Evolutionary conservation across 1,284 basidiomycete species (phyloP), one percentile per base, ranked within the genome.

Genomic region (Exobasidium rhododendri): DNA sequence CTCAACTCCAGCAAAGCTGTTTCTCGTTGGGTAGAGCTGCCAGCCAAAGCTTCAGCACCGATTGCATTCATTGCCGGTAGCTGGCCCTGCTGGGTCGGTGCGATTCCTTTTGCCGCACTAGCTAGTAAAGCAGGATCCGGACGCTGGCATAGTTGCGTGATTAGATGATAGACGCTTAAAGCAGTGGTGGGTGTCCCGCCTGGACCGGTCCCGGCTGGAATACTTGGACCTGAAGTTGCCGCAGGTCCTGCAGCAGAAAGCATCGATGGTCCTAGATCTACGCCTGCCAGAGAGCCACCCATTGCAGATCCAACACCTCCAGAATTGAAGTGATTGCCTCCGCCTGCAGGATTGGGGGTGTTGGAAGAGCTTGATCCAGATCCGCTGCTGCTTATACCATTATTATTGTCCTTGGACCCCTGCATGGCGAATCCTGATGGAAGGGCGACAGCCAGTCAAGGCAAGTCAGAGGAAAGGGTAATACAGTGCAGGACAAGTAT

Each of bases 1-100:
- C 92, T 96, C 71, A 99, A 84, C 83, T 99, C 96, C 55, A 98
- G 84, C 59, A 79, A 64, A 17, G 77, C 77, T 56, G 76, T 66
- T 56, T 79, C 77, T 28, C 77, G 67, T 62, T 73, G 69, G 6
- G 74, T 68, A 3, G 68, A 73, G 13, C 71, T 74, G 14, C 77
- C 77, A 1, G 76, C 68, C 3, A 71, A 55, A 46, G 58, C 58
- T 40, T 60, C 52, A 11, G 43, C 44, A 13, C 57, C 46, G 17
- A 59, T 47, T 17, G 43, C 56, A 46, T 28, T 49, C 17, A 24
- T 56, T n/a, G 40, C 56, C 13, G 56, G 40, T n/a, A 31, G 24
- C 43, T 55, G 28, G 20, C 53, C 53, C 26, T 55, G 53, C 28
- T 26, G 14, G 11, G 40, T 31, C 3, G 24, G 20, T 26, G 43